Percentiles rank a stretch among this genome's conserved stretches.
phyloP scores from a whole-genome alignment of 2,329 filamentous ascomycete genomes.

The Phaeomoniella chlamydospora region DNA sequence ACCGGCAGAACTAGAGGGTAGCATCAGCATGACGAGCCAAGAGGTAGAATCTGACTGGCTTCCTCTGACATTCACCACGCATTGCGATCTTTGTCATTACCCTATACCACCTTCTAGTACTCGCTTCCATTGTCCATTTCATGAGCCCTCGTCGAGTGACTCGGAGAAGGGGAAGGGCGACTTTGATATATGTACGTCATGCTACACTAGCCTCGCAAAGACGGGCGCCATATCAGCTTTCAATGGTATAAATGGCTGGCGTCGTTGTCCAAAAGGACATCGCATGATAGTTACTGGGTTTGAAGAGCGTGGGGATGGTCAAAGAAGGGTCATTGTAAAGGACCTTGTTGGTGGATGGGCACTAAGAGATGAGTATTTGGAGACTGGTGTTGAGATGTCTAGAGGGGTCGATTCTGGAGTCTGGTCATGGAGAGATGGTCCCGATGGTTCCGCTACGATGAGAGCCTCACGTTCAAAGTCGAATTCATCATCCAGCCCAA shows the following conservation, averaged over 20 bases:
- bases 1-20: background rate
- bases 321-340: slow-evolving; percentile 50
- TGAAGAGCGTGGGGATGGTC: slow-evolving; percentile 51
- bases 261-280: slow-evolving; percentile 65
- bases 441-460: background rate
- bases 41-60: slow-evolving; percentile 35
- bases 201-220: slow-evolving; percentile 55
- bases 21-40: slow-evolving; percentile 30
- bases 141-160: slow-evolving; percentile 38
- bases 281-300: slow-evolving; percentile 74
- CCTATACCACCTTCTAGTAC: slow-evolving; percentile 55
- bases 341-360: slow-evolving; percentile 67
- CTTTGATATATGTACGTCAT: slow-evolving; percentile 70
- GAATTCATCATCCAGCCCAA: background rate
- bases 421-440: slow-evolving; percentile 12
- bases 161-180: slow-evolving; percentile 46
- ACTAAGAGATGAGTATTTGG: slow-evolving; percentile 44
- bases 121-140: slow-evolving; percentile 61
- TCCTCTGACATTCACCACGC: slow-evolving; percentile 56
- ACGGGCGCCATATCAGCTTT: slow-evolving; percentile 53
- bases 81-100: slow-evolving; percentile 65
- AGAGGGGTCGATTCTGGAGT: slow-evolving; percentile 4
- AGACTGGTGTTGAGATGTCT: slow-evolving; percentile 1
- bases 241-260: slow-evolving; percentile 70
- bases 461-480: background rate